Evolutionary conservation across 164 flowering plant species (phyloP), one percentile per base, ranked within the genome.

Genomic region (Chloranthus sessilifolius): DNA sequence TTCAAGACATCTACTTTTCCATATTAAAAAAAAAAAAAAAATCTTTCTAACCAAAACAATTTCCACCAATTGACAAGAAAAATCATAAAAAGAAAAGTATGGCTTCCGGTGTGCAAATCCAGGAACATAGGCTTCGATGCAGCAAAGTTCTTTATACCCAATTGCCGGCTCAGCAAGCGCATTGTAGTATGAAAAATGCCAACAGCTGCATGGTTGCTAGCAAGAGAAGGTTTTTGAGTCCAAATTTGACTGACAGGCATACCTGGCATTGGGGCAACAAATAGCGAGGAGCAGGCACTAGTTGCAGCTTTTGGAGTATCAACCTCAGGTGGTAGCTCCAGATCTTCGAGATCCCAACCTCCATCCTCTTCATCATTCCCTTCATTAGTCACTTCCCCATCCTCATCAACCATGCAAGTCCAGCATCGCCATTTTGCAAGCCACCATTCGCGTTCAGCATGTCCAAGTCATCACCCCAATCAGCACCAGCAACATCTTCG

Each of bases 131-230:
- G 42, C 58, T 60, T 82, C 67, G 82, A 59, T 33, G 89, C 92
- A 29, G 61, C 59, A 61, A 87, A 87, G 50, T 82, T 87, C 33
- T 55, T 65, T n/a, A n/a, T n/a, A n/a, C n/a, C n/a, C n/a, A n/a
- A n/a, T n/a, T n/a, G n/a, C n/a, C n/a, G n/a, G n/a, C 50, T 69
- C 47, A 79, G 60, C 53, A 79, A 58, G 35, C 78, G 72, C 81
- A 74, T 72, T 2, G 81, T 78, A 36, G 81, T 79, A 34, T 79
- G 81, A 17, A 83, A 85, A 48, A 79, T 76, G n/a, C 92, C 95
- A 39, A 87, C 89, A 29, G 95, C 95, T 25, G 92, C 95, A 67
- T 87, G 95, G 43, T 87, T 92, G 31, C 85, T 85, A 41, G 95
- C 89, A 53, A 87, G 82, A 43, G 89, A 82, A 1, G 92, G 84